Evolutionary conservation across 495 filamentous ascomycete species (phyloP), one percentile per base, ranked within the genome.

Genomic region (Entonaema liquescens): DNA sequence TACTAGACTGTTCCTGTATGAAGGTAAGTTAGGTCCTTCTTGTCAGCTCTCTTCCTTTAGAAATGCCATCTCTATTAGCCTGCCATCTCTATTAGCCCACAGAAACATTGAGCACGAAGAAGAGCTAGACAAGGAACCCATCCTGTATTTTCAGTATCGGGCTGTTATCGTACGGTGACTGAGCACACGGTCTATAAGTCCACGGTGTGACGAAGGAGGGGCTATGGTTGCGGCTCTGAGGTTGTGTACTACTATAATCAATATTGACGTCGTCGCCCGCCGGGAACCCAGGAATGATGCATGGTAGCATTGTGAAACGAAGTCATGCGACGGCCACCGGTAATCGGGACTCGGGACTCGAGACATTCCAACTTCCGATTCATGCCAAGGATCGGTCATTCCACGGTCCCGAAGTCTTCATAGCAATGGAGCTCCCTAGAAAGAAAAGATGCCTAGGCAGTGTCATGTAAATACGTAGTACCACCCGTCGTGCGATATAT

Each of bases 191-290:
- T 50, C 33, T 38, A 52, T 29, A 25, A 54, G 60, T 55, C 42
- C 36, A 42, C 36, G 26, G 55, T 70, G 61, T 63, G 65, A 65
- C 61, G 8, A 62, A 33, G 52, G 33, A 25, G 40, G 38, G 31
- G 52, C 36, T 11, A 38, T 40, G 50, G 40, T 68, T 62, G 66
- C 40, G 66, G 66, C 59, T 68, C 59, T 31, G 11, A 21, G n/a
- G 5, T 40, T 58, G 21, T 68, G 53, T 57, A 23, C 21, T 38
- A 68, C 58, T 8, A 40, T 31, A 26, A 21, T 9, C 19, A 9
- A 65, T 49, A 21, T 38, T 12, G 36, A 29, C 2, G 25, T 21
- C 13, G 19, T 35, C 8, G 40, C 44, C 8, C 21, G 7, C 15
- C 33, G 12, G 31, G 17, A 31, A 31, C 25, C 23, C 17, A 33